phyloP scores from a whole-genome alignment of 768 basidiomycete genomes.

The Auricularia sp. region DNA sequence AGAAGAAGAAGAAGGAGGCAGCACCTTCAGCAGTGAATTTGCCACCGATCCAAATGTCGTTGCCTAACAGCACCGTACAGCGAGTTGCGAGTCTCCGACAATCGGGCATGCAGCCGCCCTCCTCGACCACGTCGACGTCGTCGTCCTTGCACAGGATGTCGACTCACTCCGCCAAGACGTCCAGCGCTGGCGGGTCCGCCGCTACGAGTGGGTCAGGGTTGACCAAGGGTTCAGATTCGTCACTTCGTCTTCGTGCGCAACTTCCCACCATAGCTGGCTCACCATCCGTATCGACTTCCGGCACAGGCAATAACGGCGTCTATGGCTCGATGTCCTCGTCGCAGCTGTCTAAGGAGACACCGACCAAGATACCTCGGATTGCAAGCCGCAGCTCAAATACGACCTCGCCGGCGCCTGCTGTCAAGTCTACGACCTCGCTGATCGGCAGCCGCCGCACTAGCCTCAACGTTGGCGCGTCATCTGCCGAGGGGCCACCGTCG shows the following conservation, averaged over 20 bases:
- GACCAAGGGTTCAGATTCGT: conserved; percentile 80
- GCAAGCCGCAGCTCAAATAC: conserved; percentile 73
- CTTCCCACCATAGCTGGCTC: conserved; percentile 91
- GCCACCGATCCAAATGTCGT: conserved; percentile 83
- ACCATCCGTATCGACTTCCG: conserved; percentile 69
- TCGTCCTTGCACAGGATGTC: conserved; percentile 19
- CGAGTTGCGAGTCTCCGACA: conserved; percentile 75
- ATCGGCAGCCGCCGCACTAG: conserved; percentile 57
- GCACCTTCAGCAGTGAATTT: conserved; percentile 47
- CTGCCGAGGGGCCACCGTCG: conserved; percentile 57
- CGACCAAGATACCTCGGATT: conserved; percentile 88
- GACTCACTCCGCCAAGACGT: background rate
- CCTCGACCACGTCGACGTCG: conserved; percentile 30
- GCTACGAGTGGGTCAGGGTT: conserved; percentile 62
- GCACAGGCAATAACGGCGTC: conserved; percentile 42
- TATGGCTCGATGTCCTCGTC: conserved; percentile 24
- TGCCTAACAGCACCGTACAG: conserved; percentile 74
- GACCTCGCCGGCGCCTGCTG: conserved; percentile 55
- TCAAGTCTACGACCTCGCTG: conserved; percentile 34
- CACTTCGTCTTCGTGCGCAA: conserved; percentile 63
- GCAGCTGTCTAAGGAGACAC: conserved; percentile 65
- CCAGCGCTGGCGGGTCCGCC: background rate
- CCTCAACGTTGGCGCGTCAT: conserved; percentile 45
- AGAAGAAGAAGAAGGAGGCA: conserved; percentile 49
- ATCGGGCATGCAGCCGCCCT: conserved; percentile 18